Evolutionary conservation across 1,284 basidiomycete genomes (phyloP).

Genomic region (Ustilago tritici): DNA sequence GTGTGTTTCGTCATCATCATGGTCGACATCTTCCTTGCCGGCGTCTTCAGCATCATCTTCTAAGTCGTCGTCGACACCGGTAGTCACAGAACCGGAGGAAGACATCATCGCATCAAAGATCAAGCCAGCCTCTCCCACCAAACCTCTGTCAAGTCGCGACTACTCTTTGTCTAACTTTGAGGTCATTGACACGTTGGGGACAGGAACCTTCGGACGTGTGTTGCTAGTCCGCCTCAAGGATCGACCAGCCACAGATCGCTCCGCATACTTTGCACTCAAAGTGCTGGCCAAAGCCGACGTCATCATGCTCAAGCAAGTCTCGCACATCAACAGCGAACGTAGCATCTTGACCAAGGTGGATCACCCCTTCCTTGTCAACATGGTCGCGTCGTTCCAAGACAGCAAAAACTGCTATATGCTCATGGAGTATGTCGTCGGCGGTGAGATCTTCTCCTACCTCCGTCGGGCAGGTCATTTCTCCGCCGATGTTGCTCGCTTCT

Average conservation of each 20-base stretch:
- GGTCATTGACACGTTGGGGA: slow-evolving; percentile 58
- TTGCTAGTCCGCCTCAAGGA: slow-evolving; percentile 52
- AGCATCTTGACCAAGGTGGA: slow-evolving; percentile 70
- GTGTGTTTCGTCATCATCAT: neutral
- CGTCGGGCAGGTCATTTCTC: slow-evolving; percentile 71
- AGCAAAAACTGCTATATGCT: slow-evolving; percentile 74
- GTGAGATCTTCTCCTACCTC: slow-evolving; percentile 73
- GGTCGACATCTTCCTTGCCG: neutral
- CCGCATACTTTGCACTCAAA: slow-evolving; percentile 73
- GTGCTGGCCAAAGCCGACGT: slow-evolving; percentile 73
- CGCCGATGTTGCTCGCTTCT: slow-evolving; percentile 73
- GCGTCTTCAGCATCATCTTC: slow-evolving; percentile 5
- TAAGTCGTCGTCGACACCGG: slow-evolving; percentile 3
- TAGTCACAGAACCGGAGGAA: neutral
- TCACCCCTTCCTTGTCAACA: slow-evolving; percentile 67
- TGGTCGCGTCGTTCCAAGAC: slow-evolving; percentile 69
- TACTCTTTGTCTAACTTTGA: slow-evolving; percentile 51
- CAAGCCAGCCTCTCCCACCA: neutral
- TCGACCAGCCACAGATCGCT: slow-evolving; percentile 23
- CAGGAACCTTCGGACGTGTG: slow-evolving; percentile 64
- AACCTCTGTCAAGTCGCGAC: neutral
- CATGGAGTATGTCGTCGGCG: slow-evolving; percentile 73
- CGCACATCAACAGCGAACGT: slow-evolving; percentile 74
- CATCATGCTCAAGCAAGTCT: slow-evolving; percentile 74
- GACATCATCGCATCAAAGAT: neutral